Percentiles rank a stretch among this genome's conserved stretches.
phyloP scores from a whole-genome alignment of 192 early-diverging fungal species.

The Endogone sp. region DNA sequence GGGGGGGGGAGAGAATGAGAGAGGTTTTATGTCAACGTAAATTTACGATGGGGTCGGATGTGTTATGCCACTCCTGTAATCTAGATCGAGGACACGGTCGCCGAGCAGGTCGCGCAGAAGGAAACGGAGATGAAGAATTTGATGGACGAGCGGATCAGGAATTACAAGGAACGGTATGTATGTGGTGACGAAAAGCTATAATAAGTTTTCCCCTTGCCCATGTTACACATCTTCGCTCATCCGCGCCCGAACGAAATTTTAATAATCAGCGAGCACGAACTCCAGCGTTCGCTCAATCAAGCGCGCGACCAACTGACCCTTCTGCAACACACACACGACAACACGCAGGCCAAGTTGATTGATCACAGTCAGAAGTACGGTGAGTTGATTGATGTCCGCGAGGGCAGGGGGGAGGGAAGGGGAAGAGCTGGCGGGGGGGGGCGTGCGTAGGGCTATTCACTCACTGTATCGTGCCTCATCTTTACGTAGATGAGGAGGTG shows the following conservation, averaged over 20 bases:
- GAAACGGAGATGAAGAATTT: slow-evolving; percentile 70
- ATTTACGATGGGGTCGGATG: not conserved
- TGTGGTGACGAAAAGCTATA: not conserved
- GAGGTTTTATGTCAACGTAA: not conserved
- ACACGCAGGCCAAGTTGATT: slow-evolving; percentile 64
- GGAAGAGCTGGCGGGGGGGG: not conserved
- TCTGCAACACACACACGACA: slow-evolving; percentile 66
- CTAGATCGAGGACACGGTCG: slow-evolving; percentile 67
- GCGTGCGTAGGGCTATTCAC: not conserved
- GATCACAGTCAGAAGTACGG: slow-evolving; percentile 62
- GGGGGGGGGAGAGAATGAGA: no score
- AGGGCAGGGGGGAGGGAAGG: not conserved
- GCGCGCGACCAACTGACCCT: slow-evolving; percentile 68
- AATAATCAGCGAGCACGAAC: slow-evolving; percentile 67
- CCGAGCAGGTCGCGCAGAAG: slow-evolving; percentile 60
- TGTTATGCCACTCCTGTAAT: no score
- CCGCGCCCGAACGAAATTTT: no score
- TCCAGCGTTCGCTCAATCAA: slow-evolving; percentile 80
- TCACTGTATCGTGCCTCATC: no score
- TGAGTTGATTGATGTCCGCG: not conserved
- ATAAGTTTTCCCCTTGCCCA: no score
- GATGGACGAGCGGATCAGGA: slow-evolving; percentile 74
- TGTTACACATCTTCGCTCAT: not conserved
- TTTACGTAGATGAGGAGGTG: slow-evolving; percentile 61
- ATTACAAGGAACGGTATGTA: slow-evolving; percentile 73